These are phyloP conservation scores for Stachybotrys echinatus DNA, from an alignment of 2,329 filamentous ascomycete species.

Conservation along the genomic window DNA sequence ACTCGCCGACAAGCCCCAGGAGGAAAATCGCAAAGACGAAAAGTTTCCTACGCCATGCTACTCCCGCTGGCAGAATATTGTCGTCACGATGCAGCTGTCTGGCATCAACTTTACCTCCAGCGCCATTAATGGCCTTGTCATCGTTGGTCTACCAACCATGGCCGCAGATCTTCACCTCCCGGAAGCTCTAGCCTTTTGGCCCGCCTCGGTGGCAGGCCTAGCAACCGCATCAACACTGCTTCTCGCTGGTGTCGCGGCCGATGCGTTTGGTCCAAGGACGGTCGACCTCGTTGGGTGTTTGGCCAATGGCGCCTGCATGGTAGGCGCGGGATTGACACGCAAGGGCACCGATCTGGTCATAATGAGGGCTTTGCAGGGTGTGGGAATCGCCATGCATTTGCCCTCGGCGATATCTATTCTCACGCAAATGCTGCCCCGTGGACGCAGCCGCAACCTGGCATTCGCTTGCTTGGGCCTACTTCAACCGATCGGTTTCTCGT, in stretches of 20 bases:
- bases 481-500: conserved; percentile 42
- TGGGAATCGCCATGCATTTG: conserved; percentile 27
- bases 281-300: conserved; percentile 28
- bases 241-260: conserved; percentile 31
- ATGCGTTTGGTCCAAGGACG: conserved; percentile 25
- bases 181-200: conserved; percentile 30
- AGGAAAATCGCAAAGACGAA: no score
- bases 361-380: conserved; percentile 33
- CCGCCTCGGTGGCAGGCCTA: conserved; percentile 27
- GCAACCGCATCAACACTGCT: conserved; percentile 29
- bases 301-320: conserved; percentile 19
- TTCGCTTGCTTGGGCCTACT: conserved; percentile 39
- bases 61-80: conserved; percentile 12
- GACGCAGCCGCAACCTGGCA: conserved; percentile 30
- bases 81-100: conserved; percentile 14
- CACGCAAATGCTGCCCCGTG: conserved; percentile 20
- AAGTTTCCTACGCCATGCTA: no score
- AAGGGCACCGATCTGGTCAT: conserved; percentile 27
- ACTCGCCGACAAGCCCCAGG: no score
- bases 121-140: conserved; percentile 22
- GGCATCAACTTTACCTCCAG: conserved; percentile 18
- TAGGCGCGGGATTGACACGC: conserved; percentile 23
- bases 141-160: conserved; percentile 35
- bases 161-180: conserved; percentile 27
- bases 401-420: conserved; percentile 30